These are phyloP conservation scores for Malassezia slooffiae DNA, from an alignment of 1,284 basidiomycete species.

Conservation along the genomic window DNA sequence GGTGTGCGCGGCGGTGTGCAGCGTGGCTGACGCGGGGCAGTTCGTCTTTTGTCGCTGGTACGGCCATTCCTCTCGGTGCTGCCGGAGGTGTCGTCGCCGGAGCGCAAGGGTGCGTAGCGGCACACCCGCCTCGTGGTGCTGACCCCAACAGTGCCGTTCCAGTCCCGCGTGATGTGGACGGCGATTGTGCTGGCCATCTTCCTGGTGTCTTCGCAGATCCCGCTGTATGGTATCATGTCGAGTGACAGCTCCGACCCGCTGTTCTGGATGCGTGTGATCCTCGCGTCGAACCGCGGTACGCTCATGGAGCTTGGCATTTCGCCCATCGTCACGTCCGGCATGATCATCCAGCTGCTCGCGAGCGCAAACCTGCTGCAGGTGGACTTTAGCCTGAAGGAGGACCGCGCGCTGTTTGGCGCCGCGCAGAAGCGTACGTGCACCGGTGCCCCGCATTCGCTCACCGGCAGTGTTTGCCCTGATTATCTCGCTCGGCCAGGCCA, in stretches of 20 bases:
- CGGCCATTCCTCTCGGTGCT: slow-evolving; percentile 46
- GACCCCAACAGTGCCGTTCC: slow-evolving; percentile 40
- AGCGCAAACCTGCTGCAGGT: slow-evolving; percentile 96
- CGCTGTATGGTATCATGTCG: slow-evolving; percentile 46
- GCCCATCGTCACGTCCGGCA: slow-evolving; percentile 85
- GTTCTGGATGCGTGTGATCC: slow-evolving; percentile 99
- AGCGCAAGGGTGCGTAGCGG: slow-evolving; percentile 36
- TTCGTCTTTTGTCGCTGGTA: slow-evolving; percentile 46
- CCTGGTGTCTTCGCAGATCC: slow-evolving; percentile 45
- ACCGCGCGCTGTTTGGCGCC: slow-evolving; percentile 85
- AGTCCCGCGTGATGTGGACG: slow-evolving; percentile 44
- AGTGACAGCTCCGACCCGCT: slow-evolving; percentile 62
- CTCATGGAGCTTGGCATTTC: slow-evolving; percentile 98
- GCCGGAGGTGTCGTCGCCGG: slow-evolving; percentile 45
- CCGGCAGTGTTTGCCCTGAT: slow-evolving; percentile 80
- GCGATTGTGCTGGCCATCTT: slow-evolving; percentile 46
- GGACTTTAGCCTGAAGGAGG: slow-evolving; percentile 93
- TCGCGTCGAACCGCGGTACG: slow-evolving; percentile 93
- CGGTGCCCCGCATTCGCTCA: no score
- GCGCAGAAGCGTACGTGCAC: slow-evolving; percentile 92
- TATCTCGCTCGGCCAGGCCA: slow-evolving; percentile 90
- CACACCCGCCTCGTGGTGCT: background rate
- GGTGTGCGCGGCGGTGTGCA: background rate
- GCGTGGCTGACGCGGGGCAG: slow-evolving; percentile 11
- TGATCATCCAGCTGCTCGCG: slow-evolving; percentile 99